Evolutionary conservation across 2,329 filamentous ascomycete species (phyloP), one percentile per base, ranked within the genome.

Genomic region (Fusarium abutilonis): DNA sequence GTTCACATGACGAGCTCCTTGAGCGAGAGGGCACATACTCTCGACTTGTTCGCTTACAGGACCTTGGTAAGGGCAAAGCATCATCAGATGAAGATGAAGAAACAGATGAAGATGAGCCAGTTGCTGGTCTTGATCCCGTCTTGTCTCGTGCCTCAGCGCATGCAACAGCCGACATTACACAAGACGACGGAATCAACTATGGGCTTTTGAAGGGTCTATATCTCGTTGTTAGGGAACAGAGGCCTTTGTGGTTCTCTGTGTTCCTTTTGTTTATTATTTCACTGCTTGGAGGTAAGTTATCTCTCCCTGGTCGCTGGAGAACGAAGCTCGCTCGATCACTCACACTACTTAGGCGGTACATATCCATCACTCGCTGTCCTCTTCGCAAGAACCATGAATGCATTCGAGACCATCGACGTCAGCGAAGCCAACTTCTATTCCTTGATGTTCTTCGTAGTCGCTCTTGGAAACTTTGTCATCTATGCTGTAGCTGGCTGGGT

Each of bases 1-100:
- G 88, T 0, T 86, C 82, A 0, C 88, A 90, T 54, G 78, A 84
- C 6, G 77, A 85, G 44, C 77, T 90, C 0, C 73, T 90, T 9
- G 68, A 73, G 1, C 71, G 74, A 10, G 75, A 70, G 0, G 75
- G 84, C 1, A 73, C 83, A 10, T 88, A 89, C 60, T 77, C 76
- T 7, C 74, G 76, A 4, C 75, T 88, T 3, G 84, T 87, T 5
- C 66, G 70, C 17, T 71, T 77, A 2, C 78, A 80, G 53, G 75
- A 79, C 52, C 71, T 81, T n/a, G 68, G 69, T 9, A 60, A 70
- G 42, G 61, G 57, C 1, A 52, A 32, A 4, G 43, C 44, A 15
- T 36, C 57, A 0, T 31, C 41, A 0, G 62, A 64, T 3, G 63
- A 56, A 17, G 66, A 66, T 6, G 56, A 55, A 1, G 66, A 69